Percentiles rank a stretch among this genome's conserved stretches.
phyloP scores from a whole-genome alignment of 2,329 filamentous ascomycete genomes.

The Penicillium brasilianum region DNA sequence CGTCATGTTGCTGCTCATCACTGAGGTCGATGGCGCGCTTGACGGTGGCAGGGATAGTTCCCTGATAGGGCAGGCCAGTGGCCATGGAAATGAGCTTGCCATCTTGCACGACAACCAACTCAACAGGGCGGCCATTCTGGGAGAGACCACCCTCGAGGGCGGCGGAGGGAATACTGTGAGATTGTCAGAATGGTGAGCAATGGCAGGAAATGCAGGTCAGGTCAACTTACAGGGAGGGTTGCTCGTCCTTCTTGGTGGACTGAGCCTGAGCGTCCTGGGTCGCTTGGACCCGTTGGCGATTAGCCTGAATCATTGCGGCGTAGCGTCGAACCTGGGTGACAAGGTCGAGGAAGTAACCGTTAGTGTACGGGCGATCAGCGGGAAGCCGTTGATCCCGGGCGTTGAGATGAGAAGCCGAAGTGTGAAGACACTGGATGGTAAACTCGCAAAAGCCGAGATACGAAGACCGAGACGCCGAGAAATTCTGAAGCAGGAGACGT shows the following conservation, averaged over 20 bases:
- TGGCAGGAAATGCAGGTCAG: neutral
- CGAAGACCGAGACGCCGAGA: conserved; percentile 68
- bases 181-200: conserved; percentile 54
- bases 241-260: conserved; percentile 26
- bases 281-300: conserved; percentile 69
- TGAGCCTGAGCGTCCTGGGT: conserved; percentile 51
- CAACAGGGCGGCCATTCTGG: conserved; percentile 79
- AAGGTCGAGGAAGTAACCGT: conserved; percentile 95
- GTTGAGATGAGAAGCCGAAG: conserved; percentile 82
- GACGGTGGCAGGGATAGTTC: conserved; percentile 44
- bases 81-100: conserved; percentile 80
- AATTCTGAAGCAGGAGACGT: conserved; percentile 67
- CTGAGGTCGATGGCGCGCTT: conserved; percentile 58
- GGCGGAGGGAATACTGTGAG: conserved; percentile 61
- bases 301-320: conserved; percentile 79
- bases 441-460: conserved; percentile 90
- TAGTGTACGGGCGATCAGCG: conserved; percentile 87
- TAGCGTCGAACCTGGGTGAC: conserved; percentile 92
- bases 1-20: conserved; percentile 64
- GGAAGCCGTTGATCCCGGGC: conserved; percentile 85
- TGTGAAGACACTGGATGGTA: conserved; percentile 87
- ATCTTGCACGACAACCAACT: conserved; percentile 76
- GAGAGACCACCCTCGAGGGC: conserved; percentile 80
- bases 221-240: conserved; percentile 51
- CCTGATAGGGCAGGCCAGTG: conserved; percentile 68